Percentiles rank a stretch among this genome's conserved stretches.
These are phyloP conservation scores for Oryza meridionalis DNA, from an alignment of 176 grass and related monocot genomes.

Conservation along the genomic window DNA sequence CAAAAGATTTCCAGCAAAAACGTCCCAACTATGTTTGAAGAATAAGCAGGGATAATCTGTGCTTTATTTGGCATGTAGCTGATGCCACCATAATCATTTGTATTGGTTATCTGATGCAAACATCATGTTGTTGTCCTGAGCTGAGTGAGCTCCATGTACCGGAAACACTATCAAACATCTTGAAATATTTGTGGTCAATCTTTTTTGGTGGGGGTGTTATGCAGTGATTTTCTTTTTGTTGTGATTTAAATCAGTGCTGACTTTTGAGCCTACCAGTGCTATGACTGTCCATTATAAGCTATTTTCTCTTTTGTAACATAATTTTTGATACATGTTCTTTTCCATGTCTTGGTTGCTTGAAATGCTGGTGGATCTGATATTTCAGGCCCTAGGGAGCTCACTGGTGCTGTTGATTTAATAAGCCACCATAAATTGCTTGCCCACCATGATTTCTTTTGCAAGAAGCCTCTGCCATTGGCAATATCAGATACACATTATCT, in stretches of 20 bases:
- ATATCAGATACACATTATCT: conserved; percentile 96
- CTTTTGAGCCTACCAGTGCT: neutral
- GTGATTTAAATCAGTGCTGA: neutral
- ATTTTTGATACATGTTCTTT: conserved; percentile 2
- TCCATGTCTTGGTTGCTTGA: neutral
- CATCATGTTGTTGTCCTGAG: neutral
- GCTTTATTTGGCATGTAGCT: conserved; percentile 9
- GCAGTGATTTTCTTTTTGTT: neutral
- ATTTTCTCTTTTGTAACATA: conserved; percentile 8
- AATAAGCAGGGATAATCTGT: neutral
- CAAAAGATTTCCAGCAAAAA: neutral
- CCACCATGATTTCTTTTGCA: conserved; percentile 99
- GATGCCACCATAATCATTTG: conserved; percentile 3
- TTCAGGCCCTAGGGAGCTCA: conserved; percentile 88
- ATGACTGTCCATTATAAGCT: neutral
- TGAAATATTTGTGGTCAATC: neutral
- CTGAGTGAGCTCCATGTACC: neutral
- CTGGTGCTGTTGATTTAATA: conserved; percentile 90
- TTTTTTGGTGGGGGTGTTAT: neutral
- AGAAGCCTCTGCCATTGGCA: conserved; percentile 70
- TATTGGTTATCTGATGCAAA: conserved; percentile 20
- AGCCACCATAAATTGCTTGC: conserved; percentile 75
- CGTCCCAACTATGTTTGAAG: neutral
- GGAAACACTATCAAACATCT: neutral
- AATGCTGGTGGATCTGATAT: conserved; percentile 5